Conservation (phyloP, 768 basidiomycete genomes). For the Mycena epipterygia region DNA sequence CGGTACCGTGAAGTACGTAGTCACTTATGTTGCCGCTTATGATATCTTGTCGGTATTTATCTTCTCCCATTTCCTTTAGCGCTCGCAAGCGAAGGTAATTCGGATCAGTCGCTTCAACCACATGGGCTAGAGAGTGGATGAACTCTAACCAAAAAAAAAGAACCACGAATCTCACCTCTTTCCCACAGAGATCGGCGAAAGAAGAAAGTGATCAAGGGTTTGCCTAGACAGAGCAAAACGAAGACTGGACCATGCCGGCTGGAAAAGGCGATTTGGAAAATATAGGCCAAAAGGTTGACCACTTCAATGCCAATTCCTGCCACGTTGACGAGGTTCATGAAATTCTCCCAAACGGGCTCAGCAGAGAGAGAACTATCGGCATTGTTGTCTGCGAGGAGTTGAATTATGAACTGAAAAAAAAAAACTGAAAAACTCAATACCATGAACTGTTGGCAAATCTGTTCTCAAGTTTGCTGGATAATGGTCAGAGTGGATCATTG, state of each 20-base stretch:
- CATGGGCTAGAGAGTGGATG: conserved; percentile 37
- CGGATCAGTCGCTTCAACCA: conserved; percentile 47
- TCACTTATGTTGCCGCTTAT: conserved; percentile 50
- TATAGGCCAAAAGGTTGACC: conserved; percentile 47
- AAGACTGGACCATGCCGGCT: conserved; percentile 50
- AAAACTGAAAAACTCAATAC: background rate
- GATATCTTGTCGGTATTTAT: conserved; percentile 52
- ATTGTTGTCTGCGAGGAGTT: conserved; percentile 12
- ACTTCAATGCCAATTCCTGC: conserved; percentile 37
- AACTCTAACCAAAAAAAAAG: background rate
- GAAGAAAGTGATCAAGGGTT: conserved; percentile 44
- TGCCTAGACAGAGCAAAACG: conserved; percentile 49
- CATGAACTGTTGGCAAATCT: conserved; percentile 32
- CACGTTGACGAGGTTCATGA: conserved; percentile 42
- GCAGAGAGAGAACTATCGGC: conserved; percentile 20
- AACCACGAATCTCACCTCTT: conserved; percentile 37
- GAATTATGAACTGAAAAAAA: background rate
- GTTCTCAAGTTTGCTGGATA: conserved; percentile 32
- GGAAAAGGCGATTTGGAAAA: conserved; percentile 46
- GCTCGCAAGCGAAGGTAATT: conserved; percentile 48
- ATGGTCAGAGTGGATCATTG: conserved; percentile 39
- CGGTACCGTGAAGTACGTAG: conserved; percentile 26
- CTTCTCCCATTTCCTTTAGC: conserved; percentile 44
- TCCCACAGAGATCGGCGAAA: conserved; percentile 44
- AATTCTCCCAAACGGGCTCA: conserved; percentile 26